Conservation (phyloP, 768 basidiomycete species). For the Calocybe gangraenosa region DNA sequence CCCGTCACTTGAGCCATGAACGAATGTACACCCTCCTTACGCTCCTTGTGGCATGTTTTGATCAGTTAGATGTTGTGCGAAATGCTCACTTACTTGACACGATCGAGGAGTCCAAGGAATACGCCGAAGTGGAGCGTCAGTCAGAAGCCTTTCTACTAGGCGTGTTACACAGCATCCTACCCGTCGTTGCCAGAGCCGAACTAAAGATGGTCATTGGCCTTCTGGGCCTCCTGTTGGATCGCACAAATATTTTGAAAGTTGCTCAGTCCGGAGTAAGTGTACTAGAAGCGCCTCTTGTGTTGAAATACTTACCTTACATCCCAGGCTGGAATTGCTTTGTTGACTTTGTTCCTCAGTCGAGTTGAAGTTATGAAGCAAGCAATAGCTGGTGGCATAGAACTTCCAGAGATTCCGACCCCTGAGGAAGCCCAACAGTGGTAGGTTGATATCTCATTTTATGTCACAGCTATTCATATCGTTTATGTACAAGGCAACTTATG, state of each 20-base stretch:
- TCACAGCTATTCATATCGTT: neutral
- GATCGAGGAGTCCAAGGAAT: constrained; percentile 55
- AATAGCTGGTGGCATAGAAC: constrained; percentile 45
- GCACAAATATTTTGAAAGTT: constrained; percentile 68
- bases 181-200: constrained; percentile 73
- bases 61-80: constrained; percentile 87
- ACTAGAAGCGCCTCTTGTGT: neutral
- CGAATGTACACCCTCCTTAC: constrained; percentile 87
- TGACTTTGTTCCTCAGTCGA: constrained; percentile 87
- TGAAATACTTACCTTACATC: neutral
- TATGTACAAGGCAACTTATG: constrained; percentile 67
- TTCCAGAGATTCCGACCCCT: constrained; percentile 52
- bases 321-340: constrained; percentile 87
- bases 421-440: constrained; percentile 80
- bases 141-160: constrained; percentile 86
- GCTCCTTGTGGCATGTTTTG: constrained; percentile 90
- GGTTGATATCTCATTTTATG: constrained; percentile 9
- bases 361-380: constrained; percentile 90
- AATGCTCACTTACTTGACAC: constrained; percentile 71
- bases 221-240: constrained; percentile 75
- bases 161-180: constrained; percentile 83
- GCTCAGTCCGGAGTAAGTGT: constrained; percentile 75
- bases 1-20: constrained; percentile 73
- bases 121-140: constrained; percentile 76
- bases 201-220: constrained; percentile 84